Base-by-base conservation (phyloP, 2,329 filamentous ascomycete species). In the Samsoniella hepiali region DNA sequence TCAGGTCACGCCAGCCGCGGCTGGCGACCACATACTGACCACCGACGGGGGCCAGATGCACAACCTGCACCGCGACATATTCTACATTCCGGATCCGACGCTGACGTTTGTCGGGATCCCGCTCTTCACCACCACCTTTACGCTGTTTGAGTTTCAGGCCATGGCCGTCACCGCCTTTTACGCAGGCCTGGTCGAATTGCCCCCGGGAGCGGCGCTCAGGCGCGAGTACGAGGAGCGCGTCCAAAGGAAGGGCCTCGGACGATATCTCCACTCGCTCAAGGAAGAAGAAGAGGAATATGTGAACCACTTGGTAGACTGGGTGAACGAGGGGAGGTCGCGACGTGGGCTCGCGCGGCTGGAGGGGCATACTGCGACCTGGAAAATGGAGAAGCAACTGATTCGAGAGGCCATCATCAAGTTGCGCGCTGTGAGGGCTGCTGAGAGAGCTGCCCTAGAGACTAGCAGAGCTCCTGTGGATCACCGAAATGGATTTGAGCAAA, bases 41-140 rank as follows among this genome's bases (percentile, higher is more conserved):
- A 90, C 84, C 0, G 85, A 90, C 53, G 88, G 88, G 1, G 80
- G 79, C 13, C 84, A 86, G 70, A 76, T 81, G 3, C 88, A 91
- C 69, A 90, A 91, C 67, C 75, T 91, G 1, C 85, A 90, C 76
- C 85, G 84, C 63, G 88, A 91, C 70, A 86, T 91, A 15, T 91
- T 89, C 70, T 91, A 90, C 73, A 89, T 90, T 49, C 80, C 81
- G 0, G 87, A 91, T 64, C 86, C 88, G 0, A 83, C 84, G 0
- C 75, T 91, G 0, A 76, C 79, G 0, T 90, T 90, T 66, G 76
- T 90, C 27, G 88, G 88, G 0, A 82, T 88, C 0, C 86, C 86
- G 0, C 89, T 86, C 69, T 84, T 88, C 69, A 84, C 84, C 0
- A 86, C 87, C 0, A 90, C 88, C 0, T 91, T 90, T 69, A 86